Percentiles rank a stretch among this genome's conserved stretches.
Evolutionary conservation across 163 green algal species (phyloP).

Genomic region (Scenedesmus sp.): DNA sequence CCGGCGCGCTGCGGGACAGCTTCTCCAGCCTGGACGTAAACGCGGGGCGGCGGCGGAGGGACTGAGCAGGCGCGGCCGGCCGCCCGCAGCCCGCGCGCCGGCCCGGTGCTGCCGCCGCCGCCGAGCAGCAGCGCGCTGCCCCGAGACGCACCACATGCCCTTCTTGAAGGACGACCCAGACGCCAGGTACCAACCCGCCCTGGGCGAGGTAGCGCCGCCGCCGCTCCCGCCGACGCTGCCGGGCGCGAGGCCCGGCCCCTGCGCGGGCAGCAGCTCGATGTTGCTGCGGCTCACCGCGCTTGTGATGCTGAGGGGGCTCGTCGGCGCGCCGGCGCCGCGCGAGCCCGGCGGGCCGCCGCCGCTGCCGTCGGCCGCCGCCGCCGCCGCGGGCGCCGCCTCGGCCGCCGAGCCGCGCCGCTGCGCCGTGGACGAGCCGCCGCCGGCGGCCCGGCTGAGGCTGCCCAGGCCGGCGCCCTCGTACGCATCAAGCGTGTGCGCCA

Average conservation of each 20-base stretch:
- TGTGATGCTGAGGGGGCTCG: constrained; percentile 6
- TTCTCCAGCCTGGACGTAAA: too few relatives aligned
- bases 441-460: background rate
- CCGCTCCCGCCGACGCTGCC: background rate
- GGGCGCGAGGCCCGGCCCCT: constrained; percentile 1
- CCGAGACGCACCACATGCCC: too few relatives aligned
- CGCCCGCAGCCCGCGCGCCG: too few relatives aligned
- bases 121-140: too few relatives aligned
- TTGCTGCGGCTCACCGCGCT: constrained; percentile 4
- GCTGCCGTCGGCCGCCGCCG: background rate
- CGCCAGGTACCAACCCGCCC: constrained; percentile 19
- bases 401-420: background rate
- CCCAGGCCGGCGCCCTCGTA: background rate
- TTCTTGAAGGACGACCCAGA: constrained; percentile 28
- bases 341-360: constrained; percentile 5
- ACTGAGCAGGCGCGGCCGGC: too few relatives aligned
- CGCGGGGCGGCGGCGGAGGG: too few relatives aligned
- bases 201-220: background rate
- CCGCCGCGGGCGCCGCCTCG: constrained; percentile 15
- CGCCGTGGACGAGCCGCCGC: constrained; percentile 8
- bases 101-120: too few relatives aligned
- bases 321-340: background rate
- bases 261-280: constrained; percentile 28
- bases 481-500: constrained; percentile 36
- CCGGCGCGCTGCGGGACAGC: background rate